These are phyloP conservation scores for Syncephalastrum racemosum DNA, from an alignment of 371 early-diverging fungal genomes.

Conservation along the genomic window DNA sequence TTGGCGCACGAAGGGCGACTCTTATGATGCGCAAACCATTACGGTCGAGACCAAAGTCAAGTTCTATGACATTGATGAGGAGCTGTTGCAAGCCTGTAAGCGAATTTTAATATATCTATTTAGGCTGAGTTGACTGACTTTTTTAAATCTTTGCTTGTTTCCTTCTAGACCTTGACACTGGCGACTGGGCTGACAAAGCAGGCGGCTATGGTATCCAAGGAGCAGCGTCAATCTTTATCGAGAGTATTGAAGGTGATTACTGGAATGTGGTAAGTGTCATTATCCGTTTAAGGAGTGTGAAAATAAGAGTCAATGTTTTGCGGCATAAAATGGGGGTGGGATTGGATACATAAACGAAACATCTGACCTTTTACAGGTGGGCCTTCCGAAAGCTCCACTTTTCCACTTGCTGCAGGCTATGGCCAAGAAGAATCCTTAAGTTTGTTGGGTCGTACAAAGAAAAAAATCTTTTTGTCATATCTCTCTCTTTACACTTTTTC, in stretches of 20 bases:
- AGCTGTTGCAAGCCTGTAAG: constrained; percentile 66
- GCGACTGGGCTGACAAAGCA: constrained; percentile 73
- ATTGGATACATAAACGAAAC: too few species aligned
- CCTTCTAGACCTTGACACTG: constrained; percentile 40
- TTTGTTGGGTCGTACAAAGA: too few species aligned
- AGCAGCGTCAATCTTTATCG: constrained; percentile 69
- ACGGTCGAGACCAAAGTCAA: constrained; percentile 50
- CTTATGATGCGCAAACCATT: constrained; percentile 29
- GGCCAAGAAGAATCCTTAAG: too few species aligned
- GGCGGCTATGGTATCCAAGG: constrained; percentile 89
- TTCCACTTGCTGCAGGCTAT: too few species aligned
- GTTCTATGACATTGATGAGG: constrained; percentile 31
- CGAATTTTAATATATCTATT: constrained; percentile 33
- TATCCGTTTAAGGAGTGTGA: too few species aligned
- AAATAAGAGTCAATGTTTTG: too few species aligned
- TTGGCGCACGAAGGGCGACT: constrained; percentile 15
- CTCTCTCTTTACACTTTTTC: too few species aligned
- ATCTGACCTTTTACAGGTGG: constrained; percentile 1
- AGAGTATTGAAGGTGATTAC: constrained; percentile 74
- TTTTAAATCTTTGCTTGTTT: constrained; percentile 7
- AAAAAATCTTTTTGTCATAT: too few species aligned
- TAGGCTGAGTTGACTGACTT: constrained; percentile 11
- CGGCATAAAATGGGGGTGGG: too few species aligned
- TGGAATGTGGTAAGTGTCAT: constrained; percentile 65
- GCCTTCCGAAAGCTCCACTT: constrained; percentile 6